These are phyloP conservation scores for Trichoderma atroviride DNA, from an alignment of 2,329 filamentous ascomycete species.

Conservation along the genomic window DNA sequence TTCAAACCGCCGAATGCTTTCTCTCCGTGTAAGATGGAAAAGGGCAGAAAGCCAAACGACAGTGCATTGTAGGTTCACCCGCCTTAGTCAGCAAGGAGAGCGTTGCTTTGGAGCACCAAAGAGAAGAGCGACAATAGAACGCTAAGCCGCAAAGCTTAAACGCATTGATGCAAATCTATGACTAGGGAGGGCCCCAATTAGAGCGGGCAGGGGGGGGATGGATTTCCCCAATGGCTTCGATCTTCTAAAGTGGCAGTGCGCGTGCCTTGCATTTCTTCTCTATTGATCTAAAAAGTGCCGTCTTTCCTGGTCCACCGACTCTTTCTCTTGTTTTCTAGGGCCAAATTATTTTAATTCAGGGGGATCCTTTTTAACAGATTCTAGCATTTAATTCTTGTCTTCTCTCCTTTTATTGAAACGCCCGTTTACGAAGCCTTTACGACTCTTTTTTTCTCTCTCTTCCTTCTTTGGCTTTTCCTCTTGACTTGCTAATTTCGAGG, in stretches of 20 bases:
- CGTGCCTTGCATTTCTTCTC: neutral
- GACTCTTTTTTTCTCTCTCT: neutral
- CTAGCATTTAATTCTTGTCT: neutral
- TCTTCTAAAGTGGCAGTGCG: conserved; percentile 7
- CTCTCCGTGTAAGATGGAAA: neutral
- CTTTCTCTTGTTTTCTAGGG: neutral
- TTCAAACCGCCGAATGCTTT: neutral
- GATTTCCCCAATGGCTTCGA: neutral
- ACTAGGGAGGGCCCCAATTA: conserved; percentile 13
- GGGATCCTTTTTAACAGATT: neutral
- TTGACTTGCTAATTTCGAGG: neutral
- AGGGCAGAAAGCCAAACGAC: neutral
- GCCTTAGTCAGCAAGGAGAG: conserved; percentile 22
- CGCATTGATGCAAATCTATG: conserved; percentile 9
- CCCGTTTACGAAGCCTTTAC: conserved; percentile 11
- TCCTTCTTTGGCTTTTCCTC: neutral
- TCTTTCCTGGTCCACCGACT: conserved; percentile 17
- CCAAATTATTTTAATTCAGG: neutral
- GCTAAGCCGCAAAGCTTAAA: conserved; percentile 16
- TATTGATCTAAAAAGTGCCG: neutral
- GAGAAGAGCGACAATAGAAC: conserved; percentile 8
- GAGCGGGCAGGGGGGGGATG: neutral
- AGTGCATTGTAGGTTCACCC: neutral
- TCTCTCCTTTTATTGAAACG: neutral
- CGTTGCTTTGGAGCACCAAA: neutral